Conservation (phyloP, 2,329 filamentous ascomycete genomes). For the Grosmannia clavigera region DNA sequence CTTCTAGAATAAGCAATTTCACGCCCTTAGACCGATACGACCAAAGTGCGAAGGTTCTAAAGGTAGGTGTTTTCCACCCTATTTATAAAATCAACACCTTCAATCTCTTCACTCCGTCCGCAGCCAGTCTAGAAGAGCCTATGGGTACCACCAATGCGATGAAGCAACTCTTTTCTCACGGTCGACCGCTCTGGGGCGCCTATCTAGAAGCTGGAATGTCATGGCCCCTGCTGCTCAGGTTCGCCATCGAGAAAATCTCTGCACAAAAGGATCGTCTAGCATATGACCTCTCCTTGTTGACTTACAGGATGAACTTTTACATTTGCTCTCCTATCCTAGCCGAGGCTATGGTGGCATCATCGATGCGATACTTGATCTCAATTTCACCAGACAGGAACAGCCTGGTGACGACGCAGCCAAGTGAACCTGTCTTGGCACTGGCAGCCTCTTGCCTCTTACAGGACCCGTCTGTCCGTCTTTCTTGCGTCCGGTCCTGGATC, state of each 20-base stretch:
- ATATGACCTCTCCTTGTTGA: background rate
- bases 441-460: background rate
- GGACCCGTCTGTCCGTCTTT: background rate
- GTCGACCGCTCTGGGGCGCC: constrained; percentile 2
- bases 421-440: constrained; percentile 2
- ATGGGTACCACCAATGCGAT: background rate
- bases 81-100: background rate
- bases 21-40: background rate
- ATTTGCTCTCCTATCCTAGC: background rate
- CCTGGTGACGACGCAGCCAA: background rate
- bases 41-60: background rate
- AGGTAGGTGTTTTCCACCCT: background rate
- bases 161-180: background rate
- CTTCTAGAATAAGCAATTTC: background rate
- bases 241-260: background rate
- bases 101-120: background rate
- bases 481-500: background rate
- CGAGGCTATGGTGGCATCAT: background rate
- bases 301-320: constrained; percentile 4
- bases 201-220: background rate
- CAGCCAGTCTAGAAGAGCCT: background rate
- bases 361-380: background rate
- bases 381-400: background rate
- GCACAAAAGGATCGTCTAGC: background rate
- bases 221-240: background rate